Percentiles rank a stretch among this genome's conserved stretches.
These are phyloP conservation scores for Neurospora sp. DNA, from an alignment of 495 filamentous ascomycete genomes.

Conservation along the genomic window DNA sequence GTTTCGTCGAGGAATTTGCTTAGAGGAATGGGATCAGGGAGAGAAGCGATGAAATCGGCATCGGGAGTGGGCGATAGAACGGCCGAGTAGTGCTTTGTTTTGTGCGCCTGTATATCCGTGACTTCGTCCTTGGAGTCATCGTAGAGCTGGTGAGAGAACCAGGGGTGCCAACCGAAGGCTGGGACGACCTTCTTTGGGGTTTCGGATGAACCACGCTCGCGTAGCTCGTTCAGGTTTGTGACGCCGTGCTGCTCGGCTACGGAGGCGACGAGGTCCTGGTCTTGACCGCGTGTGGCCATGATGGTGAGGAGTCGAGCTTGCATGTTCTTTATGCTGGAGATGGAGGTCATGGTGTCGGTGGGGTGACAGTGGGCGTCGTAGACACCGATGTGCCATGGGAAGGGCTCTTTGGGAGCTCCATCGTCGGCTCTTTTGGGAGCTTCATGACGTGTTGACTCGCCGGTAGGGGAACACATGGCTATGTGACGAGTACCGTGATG, in stretches of 20 bases:
- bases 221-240: constrained; percentile 8
- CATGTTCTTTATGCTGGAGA: constrained; percentile 62
- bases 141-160: constrained; percentile 87
- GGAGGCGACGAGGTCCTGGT: constrained; percentile 73
- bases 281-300: constrained; percentile 81
- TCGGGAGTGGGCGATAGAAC: constrained; percentile 50
- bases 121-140: constrained; percentile 42
- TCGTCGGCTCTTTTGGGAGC: background rate
- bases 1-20: constrained; percentile 57
- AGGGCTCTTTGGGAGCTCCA: constrained; percentile 14
- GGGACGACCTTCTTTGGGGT: constrained; percentile 48
- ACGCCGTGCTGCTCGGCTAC: constrained; percentile 43
- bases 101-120: constrained; percentile 20
- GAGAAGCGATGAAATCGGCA: constrained; percentile 47
- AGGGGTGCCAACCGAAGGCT: constrained; percentile 97
- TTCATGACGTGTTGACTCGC: background rate
- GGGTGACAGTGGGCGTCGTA: constrained; percentile 96
- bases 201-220: background rate
- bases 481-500: background rate
- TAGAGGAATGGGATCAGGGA: constrained; percentile 64
- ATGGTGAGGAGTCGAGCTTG: constrained; percentile 65
- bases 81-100: constrained; percentile 58
- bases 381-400: constrained; percentile 81
- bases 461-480: constrained; percentile 11
- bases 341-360: constrained; percentile 82